Base-by-base conservation (phyloP, 345 rosid genomes). In the Boechera retrofracta region DNA sequence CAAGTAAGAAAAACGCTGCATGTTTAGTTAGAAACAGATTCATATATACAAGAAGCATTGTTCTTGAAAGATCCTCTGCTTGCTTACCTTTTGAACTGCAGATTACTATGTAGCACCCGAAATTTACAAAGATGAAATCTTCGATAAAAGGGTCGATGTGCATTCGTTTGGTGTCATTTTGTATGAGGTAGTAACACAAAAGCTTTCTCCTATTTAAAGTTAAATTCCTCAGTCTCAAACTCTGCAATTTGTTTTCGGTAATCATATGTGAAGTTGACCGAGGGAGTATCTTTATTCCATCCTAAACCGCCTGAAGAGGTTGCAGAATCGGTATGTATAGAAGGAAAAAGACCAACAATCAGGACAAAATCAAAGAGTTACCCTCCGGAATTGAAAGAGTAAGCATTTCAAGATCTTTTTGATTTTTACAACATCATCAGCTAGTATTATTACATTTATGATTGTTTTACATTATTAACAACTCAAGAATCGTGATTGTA, bases 91-190 rank as follows among this genome's bases (percentile, higher is more conserved):
- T 76, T 69, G 5, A 62, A 48, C 65, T 84, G 82, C 70, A 89
- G 97, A 85, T 85, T 72, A 81, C 18, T 95, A 92, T 70, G 55
- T 77, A 72, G 98, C 99, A 69, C 99, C 99, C 13, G 99, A 92
- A 81, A 36, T 95, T 41, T 91, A 80, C 83, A 83, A 83, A 65
- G 86, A 86, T 44, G 83, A 80, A 48, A 66, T 81, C 52, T 88
- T 92, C 67, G 98, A 92, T 68, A 85, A 89, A 82, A 87, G 89
- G 39, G 93, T 86, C 26, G 99, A 95, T 81, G 77, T 86, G n/a
- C 89, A 87, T 81, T 95, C 97, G 16, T 95, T 88, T 5, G 94
- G 97, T 75, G 77, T 92, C 78, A 86, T 95, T 51, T 76, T 92
- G 33, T 95, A 88, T 11, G 99, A 95, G 99, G 99, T 95, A 85